phyloP scores from a whole-genome alignment of 2,329 filamentous ascomycete genomes.

The Tolypocladium album region DNA sequence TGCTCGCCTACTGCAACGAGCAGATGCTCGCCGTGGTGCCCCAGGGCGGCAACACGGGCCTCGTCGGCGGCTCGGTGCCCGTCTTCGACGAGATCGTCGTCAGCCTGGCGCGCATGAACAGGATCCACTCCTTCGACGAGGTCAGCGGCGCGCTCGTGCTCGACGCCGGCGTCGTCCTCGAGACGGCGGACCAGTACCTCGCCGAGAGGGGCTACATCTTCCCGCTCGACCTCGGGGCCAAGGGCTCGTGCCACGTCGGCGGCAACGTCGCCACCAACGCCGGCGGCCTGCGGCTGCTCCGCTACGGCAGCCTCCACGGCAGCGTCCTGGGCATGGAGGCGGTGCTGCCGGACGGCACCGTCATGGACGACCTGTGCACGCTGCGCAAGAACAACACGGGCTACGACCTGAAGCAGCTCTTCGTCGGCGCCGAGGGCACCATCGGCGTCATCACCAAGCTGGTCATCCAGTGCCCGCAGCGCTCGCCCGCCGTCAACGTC shows the following conservation, averaged over 20 bases:
- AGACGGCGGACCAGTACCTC: constrained; percentile 77
- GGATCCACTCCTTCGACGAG: constrained; percentile 84
- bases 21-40: constrained; percentile 87
- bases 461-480: constrained; percentile 80
- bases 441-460: constrained; percentile 89
- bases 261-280: constrained; percentile 96
- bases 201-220: constrained; percentile 81
- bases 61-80: constrained; percentile 90
- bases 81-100: constrained; percentile 98
- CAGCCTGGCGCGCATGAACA: constrained; percentile 82
- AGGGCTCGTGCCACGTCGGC: constrained; percentile 92
- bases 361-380: constrained; percentile 79
- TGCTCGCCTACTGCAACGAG: constrained; percentile 92
- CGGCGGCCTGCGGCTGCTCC: constrained; percentile 76
- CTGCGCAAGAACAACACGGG: constrained; percentile 98
- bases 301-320: constrained; percentile 91
- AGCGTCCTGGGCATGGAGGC: constrained; percentile 88
- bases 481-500: constrained; percentile 82
- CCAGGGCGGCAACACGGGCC: constrained; percentile 91
- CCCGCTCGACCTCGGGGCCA: constrained; percentile 92
- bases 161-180: constrained; percentile 85
- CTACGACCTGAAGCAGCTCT: constrained; percentile 93
- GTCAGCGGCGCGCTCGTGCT: constrained; percentile 83
- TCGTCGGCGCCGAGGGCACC: constrained; percentile 91
- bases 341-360: constrained; percentile 84